Conservation (phyloP, 228 moss, liverwort and hornwort genomes). For the Sphagnum magellanicum region DNA sequence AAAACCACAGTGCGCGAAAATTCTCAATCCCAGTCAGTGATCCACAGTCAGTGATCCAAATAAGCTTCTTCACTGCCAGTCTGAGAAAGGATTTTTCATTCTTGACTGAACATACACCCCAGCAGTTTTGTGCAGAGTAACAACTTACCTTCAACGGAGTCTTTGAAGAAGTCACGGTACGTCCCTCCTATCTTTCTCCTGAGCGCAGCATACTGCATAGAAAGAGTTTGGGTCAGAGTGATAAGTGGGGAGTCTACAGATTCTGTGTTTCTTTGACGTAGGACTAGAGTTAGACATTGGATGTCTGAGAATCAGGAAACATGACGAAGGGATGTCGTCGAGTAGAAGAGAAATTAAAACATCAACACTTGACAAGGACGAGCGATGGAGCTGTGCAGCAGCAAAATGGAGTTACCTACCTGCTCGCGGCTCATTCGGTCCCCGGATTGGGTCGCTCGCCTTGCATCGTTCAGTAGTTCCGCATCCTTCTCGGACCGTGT, state of each 20-base stretch:
- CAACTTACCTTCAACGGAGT: conserved; percentile 62
- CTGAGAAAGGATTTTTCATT: too few relatives aligned
- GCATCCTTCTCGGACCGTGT: conserved; percentile 80
- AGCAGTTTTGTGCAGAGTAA: too few relatives aligned
- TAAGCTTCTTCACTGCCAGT: too few relatives aligned
- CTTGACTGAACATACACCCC: too few relatives aligned
- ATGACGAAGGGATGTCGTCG: background rate
- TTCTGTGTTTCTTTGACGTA: background rate
- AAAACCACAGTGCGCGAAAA: background rate
- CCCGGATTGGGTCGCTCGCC: conserved; percentile 57
- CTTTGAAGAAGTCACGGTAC: conserved; percentile 88
- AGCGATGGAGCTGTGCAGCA: too few relatives aligned
- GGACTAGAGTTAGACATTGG: background rate
- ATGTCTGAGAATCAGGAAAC: background rate
- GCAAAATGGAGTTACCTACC: conserved; percentile 17
- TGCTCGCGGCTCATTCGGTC: conserved; percentile 80
- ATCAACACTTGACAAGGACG: too few relatives aligned
- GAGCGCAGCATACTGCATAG: conserved; percentile 77
- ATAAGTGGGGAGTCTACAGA: background rate
- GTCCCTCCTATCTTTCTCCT: conserved; percentile 92
- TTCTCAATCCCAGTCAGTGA: too few relatives aligned
- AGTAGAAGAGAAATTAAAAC: background rate
- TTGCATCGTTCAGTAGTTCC: conserved; percentile 68
- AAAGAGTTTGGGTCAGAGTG: background rate
- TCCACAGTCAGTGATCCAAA: too few relatives aligned